These are phyloP conservation scores for Erucastrum elatum DNA, from an alignment of 345 rosid species.

Conservation along the genomic window DNA sequence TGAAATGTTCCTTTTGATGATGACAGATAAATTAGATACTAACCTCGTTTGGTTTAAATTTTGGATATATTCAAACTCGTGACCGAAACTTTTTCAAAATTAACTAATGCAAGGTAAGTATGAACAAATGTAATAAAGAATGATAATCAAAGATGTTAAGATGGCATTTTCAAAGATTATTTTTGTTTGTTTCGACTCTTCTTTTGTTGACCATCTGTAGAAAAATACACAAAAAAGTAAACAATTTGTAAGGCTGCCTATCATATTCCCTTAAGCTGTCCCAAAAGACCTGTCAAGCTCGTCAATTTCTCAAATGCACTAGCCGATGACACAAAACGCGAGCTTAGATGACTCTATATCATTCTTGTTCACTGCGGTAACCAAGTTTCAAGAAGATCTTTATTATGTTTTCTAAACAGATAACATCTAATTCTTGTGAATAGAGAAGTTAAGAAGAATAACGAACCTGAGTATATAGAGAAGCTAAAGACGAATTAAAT, in stretches of 20 bases:
- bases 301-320: constrained; percentile 85
- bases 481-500: constrained; percentile 76
- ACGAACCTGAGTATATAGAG: constrained; percentile 77
- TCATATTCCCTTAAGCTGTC: constrained; percentile 71
- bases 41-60: no score
- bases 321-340: constrained; percentile 78
- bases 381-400: background rate
- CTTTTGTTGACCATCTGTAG: constrained; percentile 6
- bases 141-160: constrained; percentile 17
- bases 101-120: background rate
- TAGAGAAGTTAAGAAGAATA: constrained; percentile 1
- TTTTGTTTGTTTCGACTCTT: background rate
- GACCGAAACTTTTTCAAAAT: background rate
- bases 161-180: background rate
- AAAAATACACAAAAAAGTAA: background rate
- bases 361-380: constrained; percentile 57
- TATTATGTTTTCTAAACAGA: background rate
- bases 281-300: constrained; percentile 62
- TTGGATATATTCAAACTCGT: background rate
- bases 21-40: no score
- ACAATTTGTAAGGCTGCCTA: constrained; percentile 6
- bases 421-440: constrained; percentile 9
- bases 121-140: constrained; percentile 19
- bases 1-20: background rate
- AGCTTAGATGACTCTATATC: constrained; percentile 76